A percentile compares a stretch with the other conserved stretches of the same genome.
phyloP scores from a whole-genome alignment of 1,284 basidiomycete genomes.

The Cutaneotrichosporon sp. region DNA sequence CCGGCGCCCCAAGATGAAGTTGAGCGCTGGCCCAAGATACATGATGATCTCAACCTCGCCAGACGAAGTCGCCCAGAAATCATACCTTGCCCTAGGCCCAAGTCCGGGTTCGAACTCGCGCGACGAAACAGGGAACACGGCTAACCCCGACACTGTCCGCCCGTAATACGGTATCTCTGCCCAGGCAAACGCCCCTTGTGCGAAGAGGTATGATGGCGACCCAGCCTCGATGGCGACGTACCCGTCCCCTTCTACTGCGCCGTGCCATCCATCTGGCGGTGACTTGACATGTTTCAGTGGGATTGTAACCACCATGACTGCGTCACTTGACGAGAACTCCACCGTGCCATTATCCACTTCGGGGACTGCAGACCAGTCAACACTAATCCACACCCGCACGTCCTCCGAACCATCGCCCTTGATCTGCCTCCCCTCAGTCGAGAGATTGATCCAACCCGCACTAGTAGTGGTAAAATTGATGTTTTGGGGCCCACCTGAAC shows the following conservation, averaged over 20 bases:
- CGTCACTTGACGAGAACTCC: conserved; percentile 57
- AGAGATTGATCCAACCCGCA: conserved; percentile 60
- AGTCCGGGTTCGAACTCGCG: conserved; percentile 62
- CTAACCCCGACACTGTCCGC: conserved; percentile 55
- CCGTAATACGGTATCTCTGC: conserved; percentile 62
- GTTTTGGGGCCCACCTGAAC: conserved; percentile 61
- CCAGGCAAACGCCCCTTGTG: conserved; percentile 60
- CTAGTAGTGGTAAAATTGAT: conserved; percentile 63
- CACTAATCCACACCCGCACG: conserved; percentile 60
- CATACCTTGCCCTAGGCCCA: conserved; percentile 65
- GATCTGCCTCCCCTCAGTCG: conserved; percentile 57
- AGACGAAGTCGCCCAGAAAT: conserved; percentile 64
- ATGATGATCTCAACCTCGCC: conserved; percentile 57
- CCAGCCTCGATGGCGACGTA: conserved; percentile 66
- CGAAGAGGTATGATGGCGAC: conserved; percentile 52
- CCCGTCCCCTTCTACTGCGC: conserved; percentile 65
- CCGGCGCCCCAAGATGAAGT: conserved; percentile 58
- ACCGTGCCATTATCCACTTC: conserved; percentile 37
- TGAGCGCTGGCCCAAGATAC: conserved; percentile 61
- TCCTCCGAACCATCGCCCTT: conserved; percentile 56
- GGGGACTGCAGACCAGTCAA: conserved; percentile 59
- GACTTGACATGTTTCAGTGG: conserved; percentile 34
- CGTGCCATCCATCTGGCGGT: conserved; percentile 58
- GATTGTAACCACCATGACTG: conserved; percentile 51
- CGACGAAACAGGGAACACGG: conserved; percentile 62